Evolutionary conservation across 768 basidiomycete genomes (phyloP).

Genomic region (Leccinum imitatum): DNA sequence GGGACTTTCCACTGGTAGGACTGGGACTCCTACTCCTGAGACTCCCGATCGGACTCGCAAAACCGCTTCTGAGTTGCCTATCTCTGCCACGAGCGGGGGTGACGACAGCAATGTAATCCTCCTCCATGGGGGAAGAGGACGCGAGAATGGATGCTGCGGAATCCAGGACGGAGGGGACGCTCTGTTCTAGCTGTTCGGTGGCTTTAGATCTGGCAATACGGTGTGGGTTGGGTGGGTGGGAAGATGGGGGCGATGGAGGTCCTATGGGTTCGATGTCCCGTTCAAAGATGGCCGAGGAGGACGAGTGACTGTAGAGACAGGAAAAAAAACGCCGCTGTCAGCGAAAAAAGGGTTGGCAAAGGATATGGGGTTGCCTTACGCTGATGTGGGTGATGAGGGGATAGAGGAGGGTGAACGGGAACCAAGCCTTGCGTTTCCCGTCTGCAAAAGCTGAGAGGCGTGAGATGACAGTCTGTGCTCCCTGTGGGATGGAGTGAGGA

Average conservation of each 20-base stretch:
- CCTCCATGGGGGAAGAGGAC: conserved; percentile 42
- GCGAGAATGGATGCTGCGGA: conserved; percentile 75
- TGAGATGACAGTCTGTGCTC: conserved; percentile 42
- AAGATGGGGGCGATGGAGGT: conserved; percentile 37
- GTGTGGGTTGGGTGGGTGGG: conserved; percentile 59
- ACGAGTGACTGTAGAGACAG: conserved; percentile 48
- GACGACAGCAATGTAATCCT: conserved; percentile 61
- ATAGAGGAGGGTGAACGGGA: conserved; percentile 73
- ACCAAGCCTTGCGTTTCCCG: conserved; percentile 45
- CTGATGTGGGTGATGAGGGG: conserved; percentile 76
- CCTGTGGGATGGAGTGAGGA: conserved; percentile 41
- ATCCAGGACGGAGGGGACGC: conserved; percentile 85
- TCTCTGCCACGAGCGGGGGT: conserved; percentile 47
- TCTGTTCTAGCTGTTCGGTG: conserved; percentile 72
- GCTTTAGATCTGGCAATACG: conserved; percentile 69
- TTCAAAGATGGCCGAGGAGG: conserved; percentile 89
- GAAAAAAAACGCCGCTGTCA: conserved; percentile 7
- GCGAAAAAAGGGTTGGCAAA: conserved; percentile 4
- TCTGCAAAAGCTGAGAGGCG: conserved; percentile 49
- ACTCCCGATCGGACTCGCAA: conserved; percentile 63
- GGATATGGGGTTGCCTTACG: conserved; percentile 45
- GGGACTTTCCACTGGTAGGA: conserved; percentile 43
- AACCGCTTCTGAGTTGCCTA: conserved; percentile 45
- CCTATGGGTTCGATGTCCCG: conserved; percentile 76
- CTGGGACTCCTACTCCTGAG: conserved; percentile 69